Conservation (phyloP, 495 filamentous ascomycete species). For the Penicillium malachiteum region DNA sequence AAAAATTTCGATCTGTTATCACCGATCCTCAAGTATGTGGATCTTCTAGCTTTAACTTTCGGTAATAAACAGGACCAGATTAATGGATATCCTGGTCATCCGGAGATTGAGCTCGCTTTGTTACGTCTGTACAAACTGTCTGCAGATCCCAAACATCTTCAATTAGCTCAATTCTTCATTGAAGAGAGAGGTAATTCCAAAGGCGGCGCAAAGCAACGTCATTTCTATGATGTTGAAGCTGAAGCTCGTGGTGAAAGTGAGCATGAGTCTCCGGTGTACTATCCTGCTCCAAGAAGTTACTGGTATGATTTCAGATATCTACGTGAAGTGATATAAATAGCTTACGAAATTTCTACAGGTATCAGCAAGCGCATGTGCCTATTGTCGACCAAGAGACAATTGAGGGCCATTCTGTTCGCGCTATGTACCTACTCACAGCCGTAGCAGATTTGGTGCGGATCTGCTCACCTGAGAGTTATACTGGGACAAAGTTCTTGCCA, state of each 20-base stretch:
- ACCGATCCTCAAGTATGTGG: constrained; percentile 54
- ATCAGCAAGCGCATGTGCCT: constrained; percentile 52
- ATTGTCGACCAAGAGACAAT: constrained; percentile 55
- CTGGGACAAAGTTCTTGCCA: constrained; percentile 17
- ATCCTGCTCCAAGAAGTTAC: constrained; percentile 32
- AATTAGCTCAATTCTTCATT: constrained; percentile 55
- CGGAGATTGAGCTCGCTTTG: constrained; percentile 58
- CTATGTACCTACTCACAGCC: constrained; percentile 52
- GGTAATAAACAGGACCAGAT: constrained; percentile 49
- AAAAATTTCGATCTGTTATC: constrained; percentile 50
- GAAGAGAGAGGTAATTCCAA: constrained; percentile 54
- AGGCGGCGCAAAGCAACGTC: constrained; percentile 41
- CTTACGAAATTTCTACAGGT: constrained; percentile 1
- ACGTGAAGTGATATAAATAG: background rate
- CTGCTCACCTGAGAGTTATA: constrained; percentile 19
- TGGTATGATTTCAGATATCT: constrained; percentile 36
- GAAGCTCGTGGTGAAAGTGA: constrained; percentile 49
- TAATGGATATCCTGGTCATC: constrained; percentile 60
- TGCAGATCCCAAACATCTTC: constrained; percentile 42
- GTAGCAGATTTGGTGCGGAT: constrained; percentile 37
- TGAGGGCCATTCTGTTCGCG: constrained; percentile 60
- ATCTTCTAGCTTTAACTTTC: constrained; percentile 50
- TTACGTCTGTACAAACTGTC: constrained; percentile 53
- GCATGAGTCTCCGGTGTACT: constrained; percentile 43
- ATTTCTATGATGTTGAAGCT: constrained; percentile 54